Evolutionary conservation across 169 alveolate species (phyloP), one percentile per base, ranked within the genome.

Genomic region (Plasmodium reichenowi): DNA sequence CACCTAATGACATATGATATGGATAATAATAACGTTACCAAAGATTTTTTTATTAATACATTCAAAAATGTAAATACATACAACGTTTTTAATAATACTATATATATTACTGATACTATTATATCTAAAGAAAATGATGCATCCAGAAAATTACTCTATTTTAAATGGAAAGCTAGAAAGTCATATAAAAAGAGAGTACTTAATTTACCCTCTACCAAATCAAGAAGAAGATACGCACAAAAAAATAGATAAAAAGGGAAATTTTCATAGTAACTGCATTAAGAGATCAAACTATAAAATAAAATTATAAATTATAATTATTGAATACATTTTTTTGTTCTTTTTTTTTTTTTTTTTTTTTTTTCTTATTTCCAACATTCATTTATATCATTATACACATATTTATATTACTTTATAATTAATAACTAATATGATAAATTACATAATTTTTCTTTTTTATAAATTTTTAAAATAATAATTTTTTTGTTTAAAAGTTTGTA

Each of bases 151-250:
- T 47, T 72, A 29, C 85, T 94, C 62, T 92, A 93, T 68, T 66
- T 88, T 72, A 90, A 94, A 50, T 80, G 95, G 88, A 72, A 95
- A 68, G 93, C 95, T 29, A 89, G 93, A 56, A 95, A 95, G 58
- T 86, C 96, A 12, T 95, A 93, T 89, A 95, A 95, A 71, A 94
- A 94, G 75, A 83, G 96, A 54, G 94, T 92, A 15, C 74, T 93
- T 58, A 88, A 91, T 43, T 48, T 93, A 47, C 94, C 97, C 1
- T 95, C 97, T 17, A 95, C 96, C n/a, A 95, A 95, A 62, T 60
- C 95, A 5, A 87, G 97, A 17, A 74, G 97, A 48, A 88, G 96
- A 60, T 94, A 93, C 58, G 96, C 97, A 17, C 95, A 87, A 72
- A 63, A 54, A 68, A 92, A 88, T 78, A 80, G 97, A 29, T 94